Base-by-base conservation (phyloP, 345 rosid genomes). In the Angophora floribunda region DNA sequence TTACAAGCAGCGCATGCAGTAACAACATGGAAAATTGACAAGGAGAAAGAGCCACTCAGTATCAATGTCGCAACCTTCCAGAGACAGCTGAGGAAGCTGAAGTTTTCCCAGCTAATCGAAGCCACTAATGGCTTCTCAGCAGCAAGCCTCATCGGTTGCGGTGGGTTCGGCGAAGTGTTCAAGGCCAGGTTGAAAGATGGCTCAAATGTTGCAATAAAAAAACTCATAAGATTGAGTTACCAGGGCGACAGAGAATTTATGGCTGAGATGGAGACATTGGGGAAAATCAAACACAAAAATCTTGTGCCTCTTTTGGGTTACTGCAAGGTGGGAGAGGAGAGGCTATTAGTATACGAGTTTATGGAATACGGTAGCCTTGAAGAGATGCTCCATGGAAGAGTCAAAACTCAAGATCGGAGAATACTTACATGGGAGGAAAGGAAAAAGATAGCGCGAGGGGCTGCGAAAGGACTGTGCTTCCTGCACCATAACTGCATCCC, bases 21-120 rank as follows among this genome's bases (percentile, higher is more conserved):
- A 10, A 97, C 99, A 1, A 97, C 99, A 3, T 97, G 99, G 99
- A 97, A 96, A 93, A 96, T 97, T 61, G 99, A 97, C 88, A 97
- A 96, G 90, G 99, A 97, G 92, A 97, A 94, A 90, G 99, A 97
- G 90, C 99, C 99, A 24, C 59, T 97, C 86, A 97, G 99, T 90
- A 97, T 97, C 85, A 97, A 97, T 45, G 99, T 96, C 0, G 99
- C 99, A 1, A 97, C 99, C 11, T 97, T 97, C 89, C 99, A 96
- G 13, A 91, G 99, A 45, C 97, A 96, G 90, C 89, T 96, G 15
- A 92, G 96, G 91, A 96, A 96, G 90, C 98, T 97, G 24, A 96
- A 97, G 91, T 97, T 97, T 87, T 97, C 99, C 8, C 98, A 97
- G 84, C 96, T 97, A 22, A 96, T 97, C 0, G 86, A 87, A 59